Percentiles rank a stretch among this genome's conserved stretches.
Conservation (phyloP, 306 rosid genomes). For the Arachis stenosperma region DNA sequence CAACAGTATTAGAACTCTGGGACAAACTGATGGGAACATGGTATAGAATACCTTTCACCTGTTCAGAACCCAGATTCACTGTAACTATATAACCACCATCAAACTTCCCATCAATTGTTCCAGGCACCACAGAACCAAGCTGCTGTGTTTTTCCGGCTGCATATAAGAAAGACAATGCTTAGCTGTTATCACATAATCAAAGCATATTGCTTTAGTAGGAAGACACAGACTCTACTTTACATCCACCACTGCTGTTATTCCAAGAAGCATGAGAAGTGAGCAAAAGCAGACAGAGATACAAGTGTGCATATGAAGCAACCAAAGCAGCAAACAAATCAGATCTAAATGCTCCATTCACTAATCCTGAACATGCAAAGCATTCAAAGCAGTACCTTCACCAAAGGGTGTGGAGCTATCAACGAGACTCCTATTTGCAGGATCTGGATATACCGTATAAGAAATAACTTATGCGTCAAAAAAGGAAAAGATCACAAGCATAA, state of each 20-base stretch:
- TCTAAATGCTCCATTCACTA: slow-evolving; percentile 31
- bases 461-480: slow-evolving; percentile 27
- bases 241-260: slow-evolving; percentile 3
- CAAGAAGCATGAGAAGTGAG: slow-evolving; percentile 26
- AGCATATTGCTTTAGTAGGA: slow-evolving; percentile 5
- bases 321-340: slow-evolving; percentile 19
- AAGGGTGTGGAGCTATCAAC: slow-evolving; percentile 37
- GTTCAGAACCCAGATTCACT: slow-evolving; percentile 59
- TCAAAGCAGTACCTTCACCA: slow-evolving; percentile 45
- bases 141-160: slow-evolving; percentile 53
- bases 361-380: slow-evolving; percentile 52
- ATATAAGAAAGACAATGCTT: slow-evolving; percentile 33
- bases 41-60: slow-evolving; percentile 71
- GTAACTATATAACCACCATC: slow-evolving; percentile 73
- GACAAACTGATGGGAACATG: slow-evolving; percentile 57
- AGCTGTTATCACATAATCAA: neutral
- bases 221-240: neutral
- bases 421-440: slow-evolving; percentile 40
- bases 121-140: slow-evolving; percentile 55
- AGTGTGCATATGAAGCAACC: slow-evolving; percentile 19
- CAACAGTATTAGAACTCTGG: slow-evolving; percentile 41
- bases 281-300: slow-evolving; percentile 28
- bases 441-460: slow-evolving; percentile 43
- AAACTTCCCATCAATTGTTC: slow-evolving; percentile 73
- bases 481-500: slow-evolving; percentile 18